A percentile compares a stretch with the other conserved stretches of the same genome.
These are phyloP conservation scores for Termitomyces sp. DNA, from an alignment of 1,284 basidiomycete genomes.

Conservation along the genomic window DNA sequence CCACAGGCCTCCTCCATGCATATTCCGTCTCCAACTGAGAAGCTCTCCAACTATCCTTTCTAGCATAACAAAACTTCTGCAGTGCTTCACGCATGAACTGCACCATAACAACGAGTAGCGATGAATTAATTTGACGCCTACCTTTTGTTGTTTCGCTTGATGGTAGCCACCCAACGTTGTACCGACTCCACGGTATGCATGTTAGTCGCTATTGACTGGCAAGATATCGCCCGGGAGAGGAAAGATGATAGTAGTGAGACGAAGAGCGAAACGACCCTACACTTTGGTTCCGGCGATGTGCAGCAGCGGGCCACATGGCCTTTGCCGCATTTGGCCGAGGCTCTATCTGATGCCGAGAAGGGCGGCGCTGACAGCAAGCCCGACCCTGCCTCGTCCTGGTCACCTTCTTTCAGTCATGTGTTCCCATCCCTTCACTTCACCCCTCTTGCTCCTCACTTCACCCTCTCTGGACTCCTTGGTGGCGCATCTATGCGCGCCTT, in stretches of 20 bases:
- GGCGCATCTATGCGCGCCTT: neutral
- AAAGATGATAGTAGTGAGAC: neutral
- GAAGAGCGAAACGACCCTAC: neutral
- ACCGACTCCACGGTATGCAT: neutral
- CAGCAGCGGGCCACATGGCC: neutral
- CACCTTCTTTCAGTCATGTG: neutral
- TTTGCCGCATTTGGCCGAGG: neutral
- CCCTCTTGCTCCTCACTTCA: no score
- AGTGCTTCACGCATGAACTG: neutral
- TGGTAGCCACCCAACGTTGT: neutral
- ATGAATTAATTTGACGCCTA: neutral
- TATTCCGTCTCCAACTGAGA: neutral
- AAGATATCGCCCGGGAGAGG: neutral
- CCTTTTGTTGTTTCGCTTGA: neutral
- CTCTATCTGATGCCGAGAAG: conserved; percentile 8
- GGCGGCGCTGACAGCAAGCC: neutral
- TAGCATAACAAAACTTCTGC: neutral
- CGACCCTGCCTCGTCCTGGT: neutral
- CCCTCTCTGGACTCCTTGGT: neutral
- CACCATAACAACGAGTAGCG: neutral
- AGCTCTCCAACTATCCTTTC: neutral
- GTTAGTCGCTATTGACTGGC: neutral
- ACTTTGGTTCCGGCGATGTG: neutral
- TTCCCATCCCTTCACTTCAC: neutral
- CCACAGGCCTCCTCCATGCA: neutral